Evolutionary conservation across 176 grass and related monocot species (phyloP), one percentile per base, ranked within the genome.

Genomic region (Oryza coarctata): DNA sequence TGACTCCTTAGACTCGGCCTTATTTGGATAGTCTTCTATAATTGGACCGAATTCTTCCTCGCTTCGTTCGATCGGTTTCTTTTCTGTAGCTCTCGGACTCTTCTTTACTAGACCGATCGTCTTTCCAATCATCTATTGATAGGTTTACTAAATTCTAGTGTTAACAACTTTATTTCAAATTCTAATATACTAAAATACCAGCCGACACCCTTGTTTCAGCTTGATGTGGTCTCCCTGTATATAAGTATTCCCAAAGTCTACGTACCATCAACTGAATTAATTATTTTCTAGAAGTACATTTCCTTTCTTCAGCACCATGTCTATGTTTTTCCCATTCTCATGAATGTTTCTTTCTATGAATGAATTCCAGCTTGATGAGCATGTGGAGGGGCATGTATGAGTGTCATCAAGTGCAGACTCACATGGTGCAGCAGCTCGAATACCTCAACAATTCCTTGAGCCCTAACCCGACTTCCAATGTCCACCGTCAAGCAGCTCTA

Each of bases 321-420:
- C 14, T 62, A 12, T 31, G 22, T 65, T 70, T 52, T 49, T 34
- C 17, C 25, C 50, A 57, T 92, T 80, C 70, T 82, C 60, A 84
- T 71, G 17, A 1, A 39, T 78, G 10, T 50, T 83, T 80, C 14
- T 29, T 70, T 77, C 83, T 60, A 43, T 78, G 25, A 86, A 73
- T 74, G 30, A 89, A 86, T 52, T 84, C 23, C 90, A 99, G 96
- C 17, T 90, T 95, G 79, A 99, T 93, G 85, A 83, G 87, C 76
- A 99, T 99, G 96, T 99, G 96, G 96, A 95, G 96, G 73, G 90
- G 93, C 86, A 99, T 99, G 96, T 95, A 99, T 2, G 93, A 99
- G 87, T 99, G 96, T 34, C 96, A 99, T 77, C 96, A 99, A 71
- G 93, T 99, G 40, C 96, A 99, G 83, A 95, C 96, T 41, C 93